phyloP scores from a whole-genome alignment of 176 grass and related monocot genomes.

The Rhipidocladum racemiflorum region DNA sequence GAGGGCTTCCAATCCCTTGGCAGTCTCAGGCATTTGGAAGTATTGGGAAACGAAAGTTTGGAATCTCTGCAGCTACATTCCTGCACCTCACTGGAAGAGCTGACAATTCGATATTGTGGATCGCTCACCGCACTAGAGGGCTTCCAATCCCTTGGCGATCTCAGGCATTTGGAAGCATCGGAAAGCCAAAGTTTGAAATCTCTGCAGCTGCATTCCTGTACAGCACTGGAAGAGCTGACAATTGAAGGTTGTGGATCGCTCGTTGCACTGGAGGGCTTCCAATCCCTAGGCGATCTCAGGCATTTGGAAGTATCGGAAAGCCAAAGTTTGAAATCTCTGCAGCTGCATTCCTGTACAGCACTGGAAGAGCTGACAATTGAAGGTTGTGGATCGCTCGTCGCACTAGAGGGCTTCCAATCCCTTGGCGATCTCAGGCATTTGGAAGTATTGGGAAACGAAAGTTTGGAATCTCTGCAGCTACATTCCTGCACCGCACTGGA shows the following conservation, averaged over 20 bases:
- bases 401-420: too few species aligned
- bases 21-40: neutral
- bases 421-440: too few species aligned
- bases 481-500: neutral
- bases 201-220: neutral
- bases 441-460: accelerated
- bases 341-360: too few species aligned
- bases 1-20: constrained; percentile 13
- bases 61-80: neutral
- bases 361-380: too few species aligned
- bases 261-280: too few species aligned
- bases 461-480: neutral
- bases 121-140: neutral
- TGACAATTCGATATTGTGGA: accelerated
- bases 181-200: too few species aligned
- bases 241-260: too few species aligned
- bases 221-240: too few species aligned
- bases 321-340: too few species aligned
- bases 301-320: too few species aligned
- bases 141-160: neutral
- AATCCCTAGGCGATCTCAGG: too few species aligned
- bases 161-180: accelerated
- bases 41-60: accelerated
- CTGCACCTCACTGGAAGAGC: neutral
- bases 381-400: too few species aligned